Conservation (phyloP, 306 rosid species). For the Glycine soja region DNA sequence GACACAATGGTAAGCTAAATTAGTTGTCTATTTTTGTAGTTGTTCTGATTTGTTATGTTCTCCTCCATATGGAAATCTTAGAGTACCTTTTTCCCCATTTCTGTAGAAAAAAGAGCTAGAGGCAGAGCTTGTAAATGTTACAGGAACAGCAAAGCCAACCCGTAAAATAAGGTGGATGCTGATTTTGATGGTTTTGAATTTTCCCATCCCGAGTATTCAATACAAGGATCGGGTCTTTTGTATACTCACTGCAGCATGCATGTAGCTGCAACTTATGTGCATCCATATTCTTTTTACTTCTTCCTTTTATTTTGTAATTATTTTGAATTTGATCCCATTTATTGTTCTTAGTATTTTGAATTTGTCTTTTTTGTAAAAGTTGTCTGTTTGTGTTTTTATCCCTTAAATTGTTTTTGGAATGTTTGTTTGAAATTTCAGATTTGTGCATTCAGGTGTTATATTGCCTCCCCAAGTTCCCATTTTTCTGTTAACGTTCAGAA, state of each 20-base stretch:
- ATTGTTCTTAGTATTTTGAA: slow-evolving; percentile 21
- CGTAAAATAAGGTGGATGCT: slow-evolving; percentile 88
- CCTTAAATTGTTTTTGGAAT: neutral
- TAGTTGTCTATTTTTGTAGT: neutral
- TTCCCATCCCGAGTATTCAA: neutral
- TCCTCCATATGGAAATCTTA: slow-evolving; percentile 19
- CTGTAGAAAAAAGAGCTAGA: slow-evolving; percentile 98
- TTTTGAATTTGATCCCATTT: slow-evolving; percentile 25
- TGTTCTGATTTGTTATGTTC: slow-evolving; percentile 22
- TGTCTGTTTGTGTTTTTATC: neutral
- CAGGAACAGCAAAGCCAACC: slow-evolving; percentile 83
- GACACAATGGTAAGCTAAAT: slow-evolving; percentile 87
- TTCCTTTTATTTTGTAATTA: neutral
- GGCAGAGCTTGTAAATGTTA: slow-evolving; percentile 92
- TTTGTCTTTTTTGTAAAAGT: neutral
- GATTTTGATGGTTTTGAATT: neutral
- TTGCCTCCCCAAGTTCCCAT: no score
- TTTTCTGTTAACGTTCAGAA: neutral
- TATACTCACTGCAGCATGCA: no score
- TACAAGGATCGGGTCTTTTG: slow-evolving; percentile 13
- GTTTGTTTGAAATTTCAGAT: neutral
- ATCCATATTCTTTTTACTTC: neutral
- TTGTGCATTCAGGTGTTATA: neutral
- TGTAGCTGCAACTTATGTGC: neutral
- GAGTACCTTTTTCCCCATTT: neutral